Base-by-base conservation (phyloP, 202 grass and related monocot genomes). In the Setaria italica region DNA sequence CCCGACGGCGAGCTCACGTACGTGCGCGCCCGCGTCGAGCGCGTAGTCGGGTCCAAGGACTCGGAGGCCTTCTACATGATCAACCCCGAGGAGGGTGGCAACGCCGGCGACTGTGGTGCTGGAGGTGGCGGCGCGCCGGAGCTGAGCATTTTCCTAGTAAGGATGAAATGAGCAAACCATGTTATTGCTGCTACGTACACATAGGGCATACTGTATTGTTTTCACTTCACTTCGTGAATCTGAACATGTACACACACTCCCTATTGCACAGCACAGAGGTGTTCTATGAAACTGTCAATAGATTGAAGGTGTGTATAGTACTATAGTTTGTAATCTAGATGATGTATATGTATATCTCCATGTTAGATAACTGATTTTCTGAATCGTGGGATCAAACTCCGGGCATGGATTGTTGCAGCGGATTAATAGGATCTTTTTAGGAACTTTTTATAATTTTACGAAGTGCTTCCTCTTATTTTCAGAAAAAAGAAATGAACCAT, bases 41-140 rank as follows among this genome's bases (percentile, higher is more conserved):
- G 94, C 82, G 94, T 99, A 74, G 90, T 97, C 17, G 97, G 97
- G 0, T 99, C 97, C 14, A 99, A 97, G 77, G 97, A 99, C 41
- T 99, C 97, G 0, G 97, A 99, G 84, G 94, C 97, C 33, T 90
- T 94, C 85, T 99, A 99, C 78, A 99, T 99, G 94, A 97, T 99
- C 80, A 99, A 99, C 70, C 97, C 94, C 9, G 83, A 91, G 74
- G 85, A 88, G 45, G 84, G 85, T 15, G 85, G 94, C 34, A 49
- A 64, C 14, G 15, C 16, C 15, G 29, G 25, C 11, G 29, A 20
- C 1, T 65, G 79, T 0, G 84, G 6, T 12, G 71, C 69, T 12
- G 62, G 48, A 60, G 81, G 79, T 16, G 77, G 70, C 63, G 70
- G 39, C 43, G 87, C 87, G 57, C 88, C 94, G 33, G 97, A 99